A percentile compares a stretch with the other conserved stretches of the same genome.
Evolutionary conservation across 73 alveolate genomes (phyloP).

Genomic region (Tetrahymena elliotti): DNA sequence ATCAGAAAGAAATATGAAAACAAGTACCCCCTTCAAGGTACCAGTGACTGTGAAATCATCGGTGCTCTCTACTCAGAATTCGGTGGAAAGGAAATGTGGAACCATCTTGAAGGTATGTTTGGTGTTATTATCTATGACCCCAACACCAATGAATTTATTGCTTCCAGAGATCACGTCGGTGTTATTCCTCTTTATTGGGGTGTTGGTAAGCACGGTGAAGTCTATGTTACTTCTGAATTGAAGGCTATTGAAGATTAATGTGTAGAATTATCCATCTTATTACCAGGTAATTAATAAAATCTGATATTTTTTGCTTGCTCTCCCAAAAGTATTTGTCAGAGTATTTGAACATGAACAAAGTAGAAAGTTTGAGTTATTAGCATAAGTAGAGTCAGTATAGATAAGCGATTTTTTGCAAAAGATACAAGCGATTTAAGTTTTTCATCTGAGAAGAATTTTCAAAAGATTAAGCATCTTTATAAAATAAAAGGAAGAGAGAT

Average conservation of each 20-base stretch:
- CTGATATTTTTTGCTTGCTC: neutral
- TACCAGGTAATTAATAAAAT: conserved; percentile 33
- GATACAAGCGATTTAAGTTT: no score
- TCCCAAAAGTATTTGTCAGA: neutral
- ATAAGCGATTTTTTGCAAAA: no score
- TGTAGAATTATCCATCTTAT: conserved; percentile 36
- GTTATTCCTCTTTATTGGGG: conserved; percentile 58
- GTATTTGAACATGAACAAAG: neutral
- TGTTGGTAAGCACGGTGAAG: conserved; percentile 25
- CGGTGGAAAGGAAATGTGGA: conserved; percentile 40
- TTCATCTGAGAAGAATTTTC: no score
- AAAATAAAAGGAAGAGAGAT: neutral
- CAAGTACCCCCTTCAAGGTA: conserved; percentile 26
- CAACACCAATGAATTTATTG: conserved; percentile 19
- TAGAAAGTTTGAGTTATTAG: neutral
- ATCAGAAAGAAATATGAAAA: conserved; percentile 11
- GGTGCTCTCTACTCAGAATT: conserved; percentile 38
- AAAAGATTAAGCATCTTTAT: no score
- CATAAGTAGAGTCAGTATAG: no score
- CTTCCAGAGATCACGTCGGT: conserved; percentile 71
- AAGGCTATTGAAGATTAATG: conserved; percentile 51
- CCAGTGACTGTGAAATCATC: conserved; percentile 40
- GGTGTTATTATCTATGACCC: conserved; percentile 47
- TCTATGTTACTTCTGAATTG: conserved; percentile 45
- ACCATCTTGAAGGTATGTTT: conserved; percentile 54